A percentile compares a stretch with the other conserved stretches of the same genome.
These are phyloP conservation scores for Yamadazyma blattariae DNA, from an alignment of 1,139 yeast species.

Conservation along the genomic window DNA sequence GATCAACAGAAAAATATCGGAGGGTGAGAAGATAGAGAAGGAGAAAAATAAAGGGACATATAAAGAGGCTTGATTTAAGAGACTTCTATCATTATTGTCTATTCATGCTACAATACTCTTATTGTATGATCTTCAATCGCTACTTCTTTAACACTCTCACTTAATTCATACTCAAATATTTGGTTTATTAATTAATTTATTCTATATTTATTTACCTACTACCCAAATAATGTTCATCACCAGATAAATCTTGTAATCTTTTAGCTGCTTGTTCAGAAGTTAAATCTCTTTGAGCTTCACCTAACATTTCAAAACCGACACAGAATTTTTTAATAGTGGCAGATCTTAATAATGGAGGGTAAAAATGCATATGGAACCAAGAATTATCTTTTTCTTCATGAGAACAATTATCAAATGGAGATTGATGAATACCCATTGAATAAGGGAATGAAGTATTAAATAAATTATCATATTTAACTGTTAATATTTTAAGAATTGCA, in stretches of 20 bases:
- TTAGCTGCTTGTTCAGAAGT: constrained; percentile 76
- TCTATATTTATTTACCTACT: too few species aligned
- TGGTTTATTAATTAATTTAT: too few species aligned
- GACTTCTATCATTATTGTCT: too few species aligned
- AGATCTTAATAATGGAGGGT: constrained; percentile 72
- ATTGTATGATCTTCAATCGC: too few species aligned
- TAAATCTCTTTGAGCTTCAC: constrained; percentile 76
- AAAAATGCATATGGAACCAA: constrained; percentile 77
- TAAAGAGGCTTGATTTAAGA: too few species aligned
- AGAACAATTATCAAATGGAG: constrained; percentile 46
- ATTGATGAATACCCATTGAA: constrained; percentile 81
- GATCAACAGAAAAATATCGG: too few species aligned
- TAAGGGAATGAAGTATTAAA: constrained; percentile 73
- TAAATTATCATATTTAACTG: constrained; percentile 69
- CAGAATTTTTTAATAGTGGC: constrained; percentile 75
- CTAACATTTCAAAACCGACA: constrained; percentile 77
- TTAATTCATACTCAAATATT: too few species aligned
- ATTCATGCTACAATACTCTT: too few species aligned
- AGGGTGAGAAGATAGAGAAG: too few species aligned
- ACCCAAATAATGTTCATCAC: constrained; percentile 33
- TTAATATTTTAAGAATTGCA: constrained; percentile 47
- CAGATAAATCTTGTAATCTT: constrained; percentile 46
- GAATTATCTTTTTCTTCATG: constrained; percentile 40
- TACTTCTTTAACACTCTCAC: too few species aligned
- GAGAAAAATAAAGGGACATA: too few species aligned